phyloP scores from a whole-genome alignment of 1,139 yeast genomes.

The Candida sp. region DNA sequence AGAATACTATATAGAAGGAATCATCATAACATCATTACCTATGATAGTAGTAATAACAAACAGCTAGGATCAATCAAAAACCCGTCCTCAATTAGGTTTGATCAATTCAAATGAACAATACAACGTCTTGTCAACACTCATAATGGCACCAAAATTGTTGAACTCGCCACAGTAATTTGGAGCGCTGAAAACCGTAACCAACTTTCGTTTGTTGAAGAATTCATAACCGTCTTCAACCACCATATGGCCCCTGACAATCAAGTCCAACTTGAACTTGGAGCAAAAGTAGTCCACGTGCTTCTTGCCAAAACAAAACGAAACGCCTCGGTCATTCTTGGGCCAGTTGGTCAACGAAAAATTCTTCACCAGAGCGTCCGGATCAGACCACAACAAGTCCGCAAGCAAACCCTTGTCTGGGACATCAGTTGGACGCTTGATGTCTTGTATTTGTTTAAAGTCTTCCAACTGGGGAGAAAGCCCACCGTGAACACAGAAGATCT shows the following conservation, averaged over 20 bases:
- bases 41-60: neutral
- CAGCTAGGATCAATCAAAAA: neutral
- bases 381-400: constrained; percentile 89
- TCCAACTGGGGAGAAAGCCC: constrained; percentile 81
- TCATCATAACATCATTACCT: constrained; percentile 1
- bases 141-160: constrained; percentile 89
- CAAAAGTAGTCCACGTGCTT: constrained; percentile 77
- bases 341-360: constrained; percentile 53
- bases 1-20: neutral
- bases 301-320: constrained; percentile 79
- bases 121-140: constrained; percentile 78
- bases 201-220: constrained; percentile 90
- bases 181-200: constrained; percentile 95
- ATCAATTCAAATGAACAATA: constrained; percentile 85
- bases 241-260: constrained; percentile 89
- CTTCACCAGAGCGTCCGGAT: constrained; percentile 69
- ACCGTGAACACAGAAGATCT: constrained; percentile 89
- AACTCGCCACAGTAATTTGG: constrained; percentile 99
- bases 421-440: constrained; percentile 82
- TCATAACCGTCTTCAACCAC: constrained; percentile 99
- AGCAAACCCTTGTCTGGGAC: constrained; percentile 83
- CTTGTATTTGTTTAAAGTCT: constrained; percentile 68
- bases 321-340: constrained; percentile 89
- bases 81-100: constrained; percentile 52
- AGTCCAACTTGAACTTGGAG: constrained; percentile 71